Evolutionary conservation across 441 rosid species (phyloP), one percentile per base, ranked within the genome.

Genomic region (Erodium texanum): DNA sequence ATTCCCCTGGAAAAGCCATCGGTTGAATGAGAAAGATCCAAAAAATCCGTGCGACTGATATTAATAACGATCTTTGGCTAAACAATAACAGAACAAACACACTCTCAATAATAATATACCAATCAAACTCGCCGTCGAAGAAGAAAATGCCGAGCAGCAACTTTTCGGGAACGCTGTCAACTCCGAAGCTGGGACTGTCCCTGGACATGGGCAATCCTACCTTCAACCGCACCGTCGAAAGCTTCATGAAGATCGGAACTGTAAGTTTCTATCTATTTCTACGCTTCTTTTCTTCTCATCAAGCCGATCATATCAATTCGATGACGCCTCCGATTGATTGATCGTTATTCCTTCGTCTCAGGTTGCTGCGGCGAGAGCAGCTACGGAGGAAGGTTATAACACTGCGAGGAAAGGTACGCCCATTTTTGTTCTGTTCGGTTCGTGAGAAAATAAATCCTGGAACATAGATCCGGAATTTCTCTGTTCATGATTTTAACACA

Each of bases 231-330:
- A 81, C 89, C 56, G 82, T 84, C 29, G 96, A 86, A 77, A 89
- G 87, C 3, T 88, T 90, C 80, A 78, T 90, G 82, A 90, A 90
- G 90, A 85, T 84, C 68, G 93, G 87, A 77, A 70, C 86, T 65
- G 91, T 89, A 78, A 23, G 8, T 48, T 48, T 12, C 4, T n/a
- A n/a, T n/a, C n/a, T n/a, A n/a, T n/a, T n/a, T n/a, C n/a, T n/a
- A n/a, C n/a, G n/a, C 1, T 27, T 4, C 4, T 4, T 27, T 27
- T 27, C 29, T 27, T 4, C 29, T 4, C 1, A 27, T 27, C 29
- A 27, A 27, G 29, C 29, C 29, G 29, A 4, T 27, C 29, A 27
- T 27, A 27, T 27, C 4, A 27, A 27, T 27, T 1, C 29, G 45
- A 38, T 1, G 45, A 38, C 8, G 11, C 8, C 45, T 5, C 11